Percentiles rank a stretch among this genome's conserved stretches.
Conservation (phyloP, 1,139 yeast species). For the Saccharomyces hybrid region DNA sequence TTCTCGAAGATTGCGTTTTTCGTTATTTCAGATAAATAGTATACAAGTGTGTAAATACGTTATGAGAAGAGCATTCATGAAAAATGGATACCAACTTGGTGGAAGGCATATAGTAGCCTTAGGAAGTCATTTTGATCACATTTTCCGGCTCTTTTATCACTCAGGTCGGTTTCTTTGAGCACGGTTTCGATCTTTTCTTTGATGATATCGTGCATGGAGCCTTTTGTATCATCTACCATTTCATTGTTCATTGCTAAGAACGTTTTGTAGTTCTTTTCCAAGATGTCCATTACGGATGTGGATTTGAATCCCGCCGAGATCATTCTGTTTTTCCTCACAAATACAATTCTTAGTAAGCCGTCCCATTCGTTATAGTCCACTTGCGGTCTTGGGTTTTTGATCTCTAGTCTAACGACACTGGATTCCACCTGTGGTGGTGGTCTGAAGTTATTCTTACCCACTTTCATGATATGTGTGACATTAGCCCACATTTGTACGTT, state of each 20-base stretch:
- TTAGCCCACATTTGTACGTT: conserved; percentile 99
- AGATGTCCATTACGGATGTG: conserved; percentile 66
- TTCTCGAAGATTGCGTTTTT: background rate
- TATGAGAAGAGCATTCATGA: conserved; percentile 42
- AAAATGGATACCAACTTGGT: conserved; percentile 94
- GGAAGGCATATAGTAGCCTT: conserved; percentile 82
- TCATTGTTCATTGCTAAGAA: conserved; percentile 53
- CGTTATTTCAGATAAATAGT: background rate
- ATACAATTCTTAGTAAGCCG: conserved; percentile 81
- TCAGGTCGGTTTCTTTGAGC: conserved; percentile 65
- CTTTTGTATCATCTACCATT: conserved; percentile 34
- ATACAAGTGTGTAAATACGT: background rate
- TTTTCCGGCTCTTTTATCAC: conserved; percentile 86
- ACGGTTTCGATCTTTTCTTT: conserved; percentile 57
- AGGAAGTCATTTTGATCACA: conserved; percentile 93
- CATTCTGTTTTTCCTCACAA: conserved; percentile 89
- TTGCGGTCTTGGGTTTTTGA: conserved; percentile 85
- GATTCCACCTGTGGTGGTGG: conserved; percentile 99
- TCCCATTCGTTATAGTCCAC: conserved; percentile 96
- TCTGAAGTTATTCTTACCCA: conserved; percentile 89
- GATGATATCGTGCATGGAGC: conserved; percentile 43
- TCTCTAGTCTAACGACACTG: conserved; percentile 87
- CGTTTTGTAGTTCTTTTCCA: conserved; percentile 83
- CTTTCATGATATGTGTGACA: conserved; percentile 97
- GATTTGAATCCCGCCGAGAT: conserved; percentile 90